Conservation (phyloP, 1,139 yeast species). For the Candida labiduridarum region DNA sequence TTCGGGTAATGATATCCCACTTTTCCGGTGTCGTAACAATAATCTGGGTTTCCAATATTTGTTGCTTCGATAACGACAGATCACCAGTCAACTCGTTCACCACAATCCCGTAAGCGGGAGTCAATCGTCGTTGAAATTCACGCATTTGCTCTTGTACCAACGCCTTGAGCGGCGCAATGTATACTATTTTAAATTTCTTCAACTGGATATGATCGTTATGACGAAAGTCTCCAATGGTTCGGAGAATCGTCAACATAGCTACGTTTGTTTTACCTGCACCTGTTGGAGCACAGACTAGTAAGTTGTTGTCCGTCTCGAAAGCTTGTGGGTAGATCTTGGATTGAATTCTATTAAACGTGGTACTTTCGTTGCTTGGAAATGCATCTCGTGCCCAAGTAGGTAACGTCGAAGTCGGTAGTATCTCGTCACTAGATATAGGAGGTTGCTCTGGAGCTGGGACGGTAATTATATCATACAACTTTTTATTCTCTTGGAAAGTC, state of each 20-base stretch:
- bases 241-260: constrained; percentile 77
- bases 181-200: constrained; percentile 73
- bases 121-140: constrained; percentile 74
- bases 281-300: constrained; percentile 93
- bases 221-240: constrained; percentile 60
- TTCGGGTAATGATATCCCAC: constrained; percentile 95
- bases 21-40: constrained; percentile 94
- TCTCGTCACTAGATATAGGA: constrained; percentile 41
- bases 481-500: constrained; percentile 73
- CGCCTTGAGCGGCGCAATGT: constrained; percentile 93
- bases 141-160: constrained; percentile 94
- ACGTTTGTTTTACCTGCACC: constrained; percentile 99
- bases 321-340: constrained; percentile 81
- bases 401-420: constrained; percentile 61
- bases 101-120: constrained; percentile 60
- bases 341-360: constrained; percentile 77
- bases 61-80: constrained; percentile 72
- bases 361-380: constrained; percentile 70
- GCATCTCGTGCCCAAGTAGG: constrained; percentile 85
- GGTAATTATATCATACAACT: constrained; percentile 81
- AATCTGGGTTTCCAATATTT: constrained; percentile 77
- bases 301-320: constrained; percentile 67
- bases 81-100: constrained; percentile 95
- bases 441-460: constrained; percentile 75
- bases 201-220: constrained; percentile 51